phyloP scores from a whole-genome alignment of 192 early-diverging fungal genomes.

The Powellomyces hirtus region DNA sequence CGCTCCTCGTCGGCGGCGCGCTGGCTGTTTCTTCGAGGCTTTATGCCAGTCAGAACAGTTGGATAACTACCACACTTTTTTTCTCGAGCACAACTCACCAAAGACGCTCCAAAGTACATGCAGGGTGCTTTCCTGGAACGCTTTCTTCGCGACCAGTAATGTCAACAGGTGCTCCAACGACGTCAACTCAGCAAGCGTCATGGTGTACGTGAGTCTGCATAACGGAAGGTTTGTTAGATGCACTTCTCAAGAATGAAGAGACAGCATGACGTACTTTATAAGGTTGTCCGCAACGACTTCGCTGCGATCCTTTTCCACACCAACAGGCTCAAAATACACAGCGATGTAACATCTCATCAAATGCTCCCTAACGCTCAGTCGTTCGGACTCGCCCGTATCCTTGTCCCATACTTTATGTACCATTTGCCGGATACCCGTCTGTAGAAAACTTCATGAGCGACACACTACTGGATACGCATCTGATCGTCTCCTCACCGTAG shows the following conservation, averaged over 20 bases:
- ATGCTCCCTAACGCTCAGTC: constrained; percentile 51
- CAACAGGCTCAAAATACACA: constrained; percentile 71
- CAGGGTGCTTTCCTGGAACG: constrained; percentile 67
- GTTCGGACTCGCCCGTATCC: constrained; percentile 44
- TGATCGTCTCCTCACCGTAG: constrained; percentile 50
- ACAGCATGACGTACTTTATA: constrained; percentile 45
- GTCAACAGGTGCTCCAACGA: constrained; percentile 91
- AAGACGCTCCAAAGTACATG: constrained; percentile 76
- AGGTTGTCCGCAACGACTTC: constrained; percentile 63
- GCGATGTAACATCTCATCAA: constrained; percentile 75
- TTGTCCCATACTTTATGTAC: constrained; percentile 89
- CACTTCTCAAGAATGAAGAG: background rate
- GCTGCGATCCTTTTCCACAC: background rate
- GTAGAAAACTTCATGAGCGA: background rate
- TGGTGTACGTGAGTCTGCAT: constrained; percentile 72
- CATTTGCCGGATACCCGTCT: constrained; percentile 91
- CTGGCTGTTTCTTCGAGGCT: constrained; percentile 55
- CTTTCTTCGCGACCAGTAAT: constrained; percentile 66
- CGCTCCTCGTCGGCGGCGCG: constrained; percentile 77
- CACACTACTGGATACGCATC: background rate
- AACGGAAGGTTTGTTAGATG: background rate
- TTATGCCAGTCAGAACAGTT: too few relatives aligned
- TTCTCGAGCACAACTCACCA: constrained; percentile 15
- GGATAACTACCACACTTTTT: too few relatives aligned
- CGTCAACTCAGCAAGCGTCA: constrained; percentile 89